Conservation (phyloP, 2,329 filamentous ascomycete species). For the Aspergillus chevalieri region DNA sequence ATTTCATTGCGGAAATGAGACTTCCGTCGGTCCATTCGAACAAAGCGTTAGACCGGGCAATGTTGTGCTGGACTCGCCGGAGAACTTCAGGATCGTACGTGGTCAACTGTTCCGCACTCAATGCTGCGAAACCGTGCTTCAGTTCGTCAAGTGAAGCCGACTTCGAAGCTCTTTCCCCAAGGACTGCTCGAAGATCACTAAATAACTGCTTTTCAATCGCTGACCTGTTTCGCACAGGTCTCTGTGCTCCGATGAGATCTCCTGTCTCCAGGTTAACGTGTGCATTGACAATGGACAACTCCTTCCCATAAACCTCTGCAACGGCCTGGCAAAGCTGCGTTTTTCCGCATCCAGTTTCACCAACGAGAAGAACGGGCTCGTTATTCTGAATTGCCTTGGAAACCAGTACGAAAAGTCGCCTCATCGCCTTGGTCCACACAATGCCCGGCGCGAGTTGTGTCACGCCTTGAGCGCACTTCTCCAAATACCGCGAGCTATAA, state of each 20-base stretch:
- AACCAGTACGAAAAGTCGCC: conserved; percentile 83
- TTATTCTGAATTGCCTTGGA: conserved; percentile 78
- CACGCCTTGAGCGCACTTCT: conserved; percentile 49
- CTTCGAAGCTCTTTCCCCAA: conserved; percentile 25
- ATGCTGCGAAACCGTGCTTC: conserved; percentile 53
- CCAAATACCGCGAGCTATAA: conserved; percentile 58
- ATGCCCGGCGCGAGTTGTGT: conserved; percentile 44
- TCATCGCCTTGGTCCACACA: conserved; percentile 95
- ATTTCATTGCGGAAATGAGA: conserved; percentile 87
- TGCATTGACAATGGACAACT: conserved; percentile 86
- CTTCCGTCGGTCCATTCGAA: conserved; percentile 97
- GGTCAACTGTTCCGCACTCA: conserved; percentile 42
- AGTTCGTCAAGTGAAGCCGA: conserved; percentile 50
- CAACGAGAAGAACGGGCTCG: conserved; percentile 88
- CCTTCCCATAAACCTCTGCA: conserved; percentile 68
- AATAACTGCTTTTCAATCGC: conserved; percentile 62
- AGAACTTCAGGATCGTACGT: conserved; percentile 46
- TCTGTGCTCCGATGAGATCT: conserved; percentile 90
- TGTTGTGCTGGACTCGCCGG: conserved; percentile 39
- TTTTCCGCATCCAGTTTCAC: conserved; percentile 96
- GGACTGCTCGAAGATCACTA: conserved; percentile 51
- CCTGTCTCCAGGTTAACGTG: conserved; percentile 98
- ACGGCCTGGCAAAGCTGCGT: conserved; percentile 93
- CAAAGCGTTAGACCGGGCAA: conserved; percentile 68
- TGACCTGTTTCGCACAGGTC: conserved; percentile 79